phyloP scores from a whole-genome alignment of 2,329 filamentous ascomycete genomes.

The Knoxdaviesia proteae region DNA sequence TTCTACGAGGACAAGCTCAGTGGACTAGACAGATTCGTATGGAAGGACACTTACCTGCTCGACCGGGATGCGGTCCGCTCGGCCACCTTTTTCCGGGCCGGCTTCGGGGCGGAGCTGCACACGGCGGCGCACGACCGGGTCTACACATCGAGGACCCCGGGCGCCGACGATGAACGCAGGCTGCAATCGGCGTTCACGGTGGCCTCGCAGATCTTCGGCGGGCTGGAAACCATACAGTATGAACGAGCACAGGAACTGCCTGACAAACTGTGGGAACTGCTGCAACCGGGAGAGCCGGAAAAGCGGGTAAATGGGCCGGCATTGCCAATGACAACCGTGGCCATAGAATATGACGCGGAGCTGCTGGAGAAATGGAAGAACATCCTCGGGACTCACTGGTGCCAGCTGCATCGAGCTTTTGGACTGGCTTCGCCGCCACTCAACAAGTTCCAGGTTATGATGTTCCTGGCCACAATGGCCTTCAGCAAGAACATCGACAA shows the following conservation, averaged over 20 bases:
- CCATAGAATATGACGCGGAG: constrained; percentile 1
- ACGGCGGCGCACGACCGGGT: constrained; percentile 1
- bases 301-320: too few relatives aligned
- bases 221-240: neutral
- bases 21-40: neutral
- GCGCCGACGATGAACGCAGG: neutral
- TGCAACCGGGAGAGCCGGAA: too few relatives aligned
- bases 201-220: neutral
- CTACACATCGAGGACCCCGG: constrained; percentile 3
- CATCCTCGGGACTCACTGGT: neutral
- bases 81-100: constrained; percentile 15
- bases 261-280: neutral
- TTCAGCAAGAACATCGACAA: constrained; percentile 3
- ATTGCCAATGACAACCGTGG: too few relatives aligned
- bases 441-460: constrained; percentile 3
- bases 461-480: constrained; percentile 8
- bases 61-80: constrained; percentile 13
- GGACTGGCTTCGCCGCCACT: neutral
- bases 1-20: neutral
- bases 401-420: neutral
- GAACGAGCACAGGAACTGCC: constrained; percentile 1
- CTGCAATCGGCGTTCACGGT: neutral
- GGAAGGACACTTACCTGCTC: constrained; percentile 1
- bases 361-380: constrained; percentile 1
- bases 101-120: constrained; percentile 10